phyloP scores from a whole-genome alignment of 495 filamentous ascomycete species.

The Aspergillus olivimuriae region DNA sequence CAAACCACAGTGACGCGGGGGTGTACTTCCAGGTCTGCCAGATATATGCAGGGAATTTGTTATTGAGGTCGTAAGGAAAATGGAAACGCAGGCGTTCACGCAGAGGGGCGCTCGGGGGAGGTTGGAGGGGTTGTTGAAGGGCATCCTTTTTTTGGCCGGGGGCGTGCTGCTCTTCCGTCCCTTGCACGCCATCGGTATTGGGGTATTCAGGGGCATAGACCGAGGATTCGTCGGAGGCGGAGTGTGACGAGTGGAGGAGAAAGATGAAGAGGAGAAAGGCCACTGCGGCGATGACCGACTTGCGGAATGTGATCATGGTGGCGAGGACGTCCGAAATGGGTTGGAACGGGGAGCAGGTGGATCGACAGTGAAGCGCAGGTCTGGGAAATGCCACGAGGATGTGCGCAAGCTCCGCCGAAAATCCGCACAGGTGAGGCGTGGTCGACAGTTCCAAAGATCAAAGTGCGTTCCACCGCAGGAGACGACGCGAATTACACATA shows the following conservation, averaged over 20 bases:
- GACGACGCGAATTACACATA: constrained; percentile 7
- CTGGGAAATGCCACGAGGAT: constrained; percentile 2
- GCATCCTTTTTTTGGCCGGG: constrained; percentile 13
- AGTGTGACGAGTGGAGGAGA: constrained; percentile 60
- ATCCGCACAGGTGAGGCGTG: constrained; percentile 4
- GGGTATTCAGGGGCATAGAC: constrained; percentile 15
- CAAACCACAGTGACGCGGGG: constrained; percentile 74
- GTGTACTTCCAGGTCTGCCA: constrained; percentile 99
- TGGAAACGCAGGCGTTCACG: constrained; percentile 84
- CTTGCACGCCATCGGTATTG: constrained; percentile 3
- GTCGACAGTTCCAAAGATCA: not conserved
- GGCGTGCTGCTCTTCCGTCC: constrained; percentile 8
- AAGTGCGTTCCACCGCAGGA: constrained; percentile 5
- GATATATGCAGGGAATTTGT: constrained; percentile 92
- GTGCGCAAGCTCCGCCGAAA: constrained; percentile 12
- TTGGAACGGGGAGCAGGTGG: not conserved
- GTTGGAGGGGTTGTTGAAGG: constrained; percentile 30
- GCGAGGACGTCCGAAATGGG: constrained; percentile 7
- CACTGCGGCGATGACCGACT: constrained; percentile 61
- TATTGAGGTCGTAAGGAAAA: constrained; percentile 83
- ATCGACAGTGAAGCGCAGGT: constrained; percentile 2
- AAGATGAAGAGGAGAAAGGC: constrained; percentile 64
- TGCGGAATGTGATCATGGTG: constrained; percentile 63
- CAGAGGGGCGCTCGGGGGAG: constrained; percentile 45
- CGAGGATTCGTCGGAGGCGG: constrained; percentile 19